A percentile compares a stretch with the other conserved stretches of the same genome.
These are phyloP conservation scores for Rutstroemia sp. DNA, from an alignment of 2,329 filamentous ascomycete species.

Conservation along the genomic window DNA sequence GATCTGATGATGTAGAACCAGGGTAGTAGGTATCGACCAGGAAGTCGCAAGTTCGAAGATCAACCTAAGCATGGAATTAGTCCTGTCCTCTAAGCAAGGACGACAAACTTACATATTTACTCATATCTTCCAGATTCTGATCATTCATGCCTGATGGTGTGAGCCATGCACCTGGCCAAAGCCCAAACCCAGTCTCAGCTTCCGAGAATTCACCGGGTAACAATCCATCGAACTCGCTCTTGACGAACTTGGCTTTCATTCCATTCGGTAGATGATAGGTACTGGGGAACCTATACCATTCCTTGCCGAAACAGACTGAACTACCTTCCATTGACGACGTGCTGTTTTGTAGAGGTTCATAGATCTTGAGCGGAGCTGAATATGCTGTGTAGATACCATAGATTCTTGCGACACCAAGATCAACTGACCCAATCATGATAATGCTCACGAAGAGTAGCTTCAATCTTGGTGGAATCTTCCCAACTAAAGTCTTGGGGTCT, in stretches of 20 bases:
- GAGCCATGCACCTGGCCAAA: slow-evolving; percentile 79
- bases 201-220: slow-evolving; percentile 87
- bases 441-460: slow-evolving; percentile 59
- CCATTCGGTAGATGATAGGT: slow-evolving; percentile 83
- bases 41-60: slow-evolving; percentile 70
- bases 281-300: slow-evolving; percentile 96
- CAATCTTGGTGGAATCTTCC: slow-evolving; percentile 66
- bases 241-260: slow-evolving; percentile 82
- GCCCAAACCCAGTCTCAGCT: slow-evolving; percentile 55
- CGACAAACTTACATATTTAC: slow-evolving; percentile 64
- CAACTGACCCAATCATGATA: slow-evolving; percentile 55
- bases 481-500: slow-evolving; percentile 57
- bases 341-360: slow-evolving; percentile 52
- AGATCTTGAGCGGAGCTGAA: slow-evolving; percentile 68
- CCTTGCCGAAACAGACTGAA: slow-evolving; percentile 83
- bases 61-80: slow-evolving; percentile 37
- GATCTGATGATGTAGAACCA: slow-evolving; percentile 46
- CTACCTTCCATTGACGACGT: slow-evolving; percentile 53
- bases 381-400: slow-evolving; percentile 76
- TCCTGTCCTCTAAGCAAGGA: too few species aligned
- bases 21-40: slow-evolving; percentile 83
- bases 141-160: slow-evolving; percentile 85
- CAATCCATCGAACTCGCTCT: slow-evolving; percentile 81
- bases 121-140: slow-evolving; percentile 74
- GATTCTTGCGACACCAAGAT: slow-evolving; percentile 63